A percentile compares a stretch with the other conserved stretches of the same genome.
These are phyloP conservation scores for Spergularia azorica DNA, from an alignment of 179 eudicot genomes.

Conservation along the genomic window DNA sequence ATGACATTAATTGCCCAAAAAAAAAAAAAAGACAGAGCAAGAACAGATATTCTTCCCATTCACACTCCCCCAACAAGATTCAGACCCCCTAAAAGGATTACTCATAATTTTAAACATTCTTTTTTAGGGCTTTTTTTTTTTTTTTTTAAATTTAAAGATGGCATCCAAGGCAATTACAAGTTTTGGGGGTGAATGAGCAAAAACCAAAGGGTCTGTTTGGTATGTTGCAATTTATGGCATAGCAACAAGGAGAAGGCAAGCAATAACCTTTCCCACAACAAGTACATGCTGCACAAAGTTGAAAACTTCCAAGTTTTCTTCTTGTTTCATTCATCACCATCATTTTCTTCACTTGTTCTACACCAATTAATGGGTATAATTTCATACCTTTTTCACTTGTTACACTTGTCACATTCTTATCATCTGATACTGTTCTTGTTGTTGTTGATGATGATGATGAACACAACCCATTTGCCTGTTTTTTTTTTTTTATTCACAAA, in stretches of 20 bases:
- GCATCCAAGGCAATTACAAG: conserved; percentile 83
- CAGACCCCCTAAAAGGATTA: conserved; percentile 7
- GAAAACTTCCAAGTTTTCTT: conserved; percentile 72
- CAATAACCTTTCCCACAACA: conserved; percentile 79
- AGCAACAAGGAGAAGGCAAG: conserved; percentile 85
- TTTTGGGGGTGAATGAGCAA: conserved; percentile 81
- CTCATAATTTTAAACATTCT: neutral
- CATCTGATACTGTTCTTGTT: too few relatives aligned
- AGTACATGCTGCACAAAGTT: conserved; percentile 84
- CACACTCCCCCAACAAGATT: conserved; percentile 31
- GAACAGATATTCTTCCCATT: conserved; percentile 41
- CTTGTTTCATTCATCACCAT: conserved; percentile 66
- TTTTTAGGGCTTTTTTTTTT: neutral
- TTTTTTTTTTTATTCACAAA: neutral
- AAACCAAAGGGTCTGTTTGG: conserved; percentile 96
- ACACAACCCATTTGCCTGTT: conserved; percentile 48
- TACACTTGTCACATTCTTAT: conserved; percentile 25
- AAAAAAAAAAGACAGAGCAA: conserved; percentile 23
- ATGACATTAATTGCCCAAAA: conserved; percentile 16
- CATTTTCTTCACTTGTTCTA: conserved; percentile 40
- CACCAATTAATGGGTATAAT: conserved; percentile 43
- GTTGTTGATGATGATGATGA: conserved; percentile 22
- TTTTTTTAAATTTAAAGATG: conserved; percentile 39
- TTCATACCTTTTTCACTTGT: conserved; percentile 35
- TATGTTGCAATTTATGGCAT: conserved; percentile 91